These are phyloP conservation scores for Hymenoscyphus fraxineus DNA, from an alignment of 2,329 filamentous ascomycete species.

Conservation along the genomic window DNA sequence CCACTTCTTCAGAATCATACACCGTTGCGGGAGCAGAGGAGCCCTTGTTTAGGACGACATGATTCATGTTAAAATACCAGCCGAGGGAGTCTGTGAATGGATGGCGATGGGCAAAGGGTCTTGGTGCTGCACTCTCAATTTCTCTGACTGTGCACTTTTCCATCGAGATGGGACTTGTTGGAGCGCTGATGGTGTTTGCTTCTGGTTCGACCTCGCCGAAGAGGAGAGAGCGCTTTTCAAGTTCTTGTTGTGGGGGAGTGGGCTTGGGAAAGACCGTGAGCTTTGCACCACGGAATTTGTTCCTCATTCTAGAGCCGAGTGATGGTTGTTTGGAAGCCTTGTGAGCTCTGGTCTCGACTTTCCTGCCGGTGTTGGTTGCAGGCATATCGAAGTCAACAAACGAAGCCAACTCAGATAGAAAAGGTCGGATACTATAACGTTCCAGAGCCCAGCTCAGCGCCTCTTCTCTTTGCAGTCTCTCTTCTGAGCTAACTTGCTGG, in stretches of 20 bases:
- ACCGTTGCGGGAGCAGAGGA: not conserved
- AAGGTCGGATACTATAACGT: not conserved
- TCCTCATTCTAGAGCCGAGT: not conserved
- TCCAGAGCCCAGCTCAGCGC: constrained; percentile 2
- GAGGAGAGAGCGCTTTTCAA: not conserved
- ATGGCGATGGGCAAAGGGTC: not conserved
- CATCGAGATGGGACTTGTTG: not conserved
- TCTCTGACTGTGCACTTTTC: not conserved
- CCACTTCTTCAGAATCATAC: not conserved
- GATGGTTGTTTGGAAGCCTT: not conserved
- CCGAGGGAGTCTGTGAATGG: not conserved
- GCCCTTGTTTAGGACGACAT: not conserved
- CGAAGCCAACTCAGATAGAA: not conserved
- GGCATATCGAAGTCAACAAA: not conserved
- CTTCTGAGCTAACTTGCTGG: not conserved
- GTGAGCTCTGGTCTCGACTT: not conserved
- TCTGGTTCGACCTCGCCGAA: constrained; percentile 6
- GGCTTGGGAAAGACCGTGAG: not conserved
- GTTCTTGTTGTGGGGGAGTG: not conserved
- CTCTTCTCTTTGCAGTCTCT: not conserved
- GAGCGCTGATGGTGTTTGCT: not conserved
- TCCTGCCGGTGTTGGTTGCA: not conserved
- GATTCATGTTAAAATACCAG: not conserved
- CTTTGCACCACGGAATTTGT: not conserved
- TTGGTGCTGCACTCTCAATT: not conserved